Conservation (phyloP, 139 green algal genomes). For the Picochlorum sp. region DNA sequence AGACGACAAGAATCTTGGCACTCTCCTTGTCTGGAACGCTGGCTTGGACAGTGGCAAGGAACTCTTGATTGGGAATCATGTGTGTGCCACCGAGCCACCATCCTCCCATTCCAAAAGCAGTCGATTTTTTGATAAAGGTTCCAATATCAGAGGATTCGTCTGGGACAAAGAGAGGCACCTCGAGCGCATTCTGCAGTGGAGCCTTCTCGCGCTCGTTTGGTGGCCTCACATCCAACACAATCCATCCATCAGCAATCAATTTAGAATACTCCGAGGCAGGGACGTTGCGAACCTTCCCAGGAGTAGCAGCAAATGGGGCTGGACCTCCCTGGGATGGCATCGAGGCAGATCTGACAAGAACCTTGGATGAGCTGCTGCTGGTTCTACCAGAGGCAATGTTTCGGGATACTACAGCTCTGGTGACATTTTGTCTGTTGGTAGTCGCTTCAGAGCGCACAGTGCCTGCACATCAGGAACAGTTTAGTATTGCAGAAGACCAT, state of each 20-base stretch:
- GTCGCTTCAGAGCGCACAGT: no score
- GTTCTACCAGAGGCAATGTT: no score
- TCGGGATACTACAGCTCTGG: no score
- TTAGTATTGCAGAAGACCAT: no score
- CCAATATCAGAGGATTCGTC: constrained; percentile 40
- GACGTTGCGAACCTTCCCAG: constrained; percentile 48
- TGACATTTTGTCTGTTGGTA: no score
- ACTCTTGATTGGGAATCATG: constrained; percentile 75
- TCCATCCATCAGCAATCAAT: constrained; percentile 66
- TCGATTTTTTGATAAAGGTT: constrained; percentile 60
- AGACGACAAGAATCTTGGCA: constrained; percentile 62
- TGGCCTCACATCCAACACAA: constrained; percentile 78
- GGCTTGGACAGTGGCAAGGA: constrained; percentile 62
- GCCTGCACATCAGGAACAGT: no score
- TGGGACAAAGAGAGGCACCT: constrained; percentile 66
- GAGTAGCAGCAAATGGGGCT: constrained; percentile 14
- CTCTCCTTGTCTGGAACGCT: constrained; percentile 53
- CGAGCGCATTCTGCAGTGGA: constrained; percentile 26
- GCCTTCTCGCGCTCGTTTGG: constrained; percentile 53
- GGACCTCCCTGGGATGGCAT: not conserved
- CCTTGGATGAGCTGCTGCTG: no score
- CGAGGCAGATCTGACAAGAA: no score
- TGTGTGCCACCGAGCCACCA: constrained; percentile 85
- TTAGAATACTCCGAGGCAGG: constrained; percentile 27
- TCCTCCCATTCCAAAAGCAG: constrained; percentile 74